Evolutionary conservation across 2,329 filamentous ascomycete genomes (phyloP).

Genomic region (Botryosphaeria dothidea): DNA sequence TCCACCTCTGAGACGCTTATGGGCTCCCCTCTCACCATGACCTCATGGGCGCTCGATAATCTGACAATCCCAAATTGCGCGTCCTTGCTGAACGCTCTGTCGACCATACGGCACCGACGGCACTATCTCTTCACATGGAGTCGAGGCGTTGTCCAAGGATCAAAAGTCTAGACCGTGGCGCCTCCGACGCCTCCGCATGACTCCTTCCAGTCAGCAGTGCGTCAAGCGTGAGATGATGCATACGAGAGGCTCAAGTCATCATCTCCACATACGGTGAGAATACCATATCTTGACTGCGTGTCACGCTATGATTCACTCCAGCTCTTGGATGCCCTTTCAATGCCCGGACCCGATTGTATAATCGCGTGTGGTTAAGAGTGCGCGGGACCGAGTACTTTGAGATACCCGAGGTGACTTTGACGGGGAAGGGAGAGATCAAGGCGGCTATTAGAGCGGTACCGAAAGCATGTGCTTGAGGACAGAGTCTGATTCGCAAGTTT

Average conservation of each 20-base stretch:
- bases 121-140: slow-evolving; percentile 4
- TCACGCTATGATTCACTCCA: neutral
- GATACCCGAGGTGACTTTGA: too few species aligned
- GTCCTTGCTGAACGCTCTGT: neutral
- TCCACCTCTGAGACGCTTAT: neutral
- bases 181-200: slow-evolving; percentile 1
- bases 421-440: too few species aligned
- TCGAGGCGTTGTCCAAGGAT: neutral
- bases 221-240: neutral
- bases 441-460: too few species aligned
- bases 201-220: slow-evolving; percentile 1
- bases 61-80: neutral
- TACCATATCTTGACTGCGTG: neutral
- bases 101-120: neutral
- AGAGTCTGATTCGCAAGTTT: too few species aligned
- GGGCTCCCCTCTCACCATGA: neutral
- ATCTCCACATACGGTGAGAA: neutral
- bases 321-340: too few species aligned
- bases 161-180: slow-evolving; percentile 1
- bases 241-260: slow-evolving; percentile 11
- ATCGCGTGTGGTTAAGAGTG: too few species aligned
- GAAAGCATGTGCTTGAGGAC: too few species aligned
- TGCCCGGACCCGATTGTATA: neutral
- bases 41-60: slow-evolving; percentile 4
- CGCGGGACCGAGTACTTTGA: too few species aligned